These are phyloP conservation scores for Pogostemon cablin DNA, from an alignment of 257 asterid genomes.

Conservation along the genomic window DNA sequence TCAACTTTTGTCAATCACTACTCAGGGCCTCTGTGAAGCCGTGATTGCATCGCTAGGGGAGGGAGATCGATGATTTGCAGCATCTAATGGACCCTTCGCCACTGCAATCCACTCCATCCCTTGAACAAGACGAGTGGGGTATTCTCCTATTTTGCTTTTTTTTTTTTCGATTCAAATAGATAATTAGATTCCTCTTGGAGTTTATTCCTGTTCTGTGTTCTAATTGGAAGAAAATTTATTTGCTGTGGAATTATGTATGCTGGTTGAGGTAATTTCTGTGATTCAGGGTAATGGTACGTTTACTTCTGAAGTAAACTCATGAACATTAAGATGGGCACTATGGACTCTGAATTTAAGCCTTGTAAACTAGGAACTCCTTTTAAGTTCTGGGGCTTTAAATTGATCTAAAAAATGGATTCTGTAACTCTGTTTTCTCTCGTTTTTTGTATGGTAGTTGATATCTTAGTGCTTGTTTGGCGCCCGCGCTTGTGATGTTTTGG, in stretches of 20 bases:
- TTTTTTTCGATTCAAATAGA: not conserved
- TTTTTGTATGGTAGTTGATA: not conserved
- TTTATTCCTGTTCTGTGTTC: not conserved
- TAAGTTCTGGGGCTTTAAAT: not conserved
- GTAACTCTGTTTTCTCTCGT: not conserved
- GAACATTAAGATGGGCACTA: not conserved
- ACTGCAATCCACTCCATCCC: conserved; percentile 50
- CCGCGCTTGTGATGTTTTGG: not conserved
- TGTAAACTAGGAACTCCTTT: not conserved
- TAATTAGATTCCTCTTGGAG: not conserved
- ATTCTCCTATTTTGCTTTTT: not conserved
- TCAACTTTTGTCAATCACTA: conserved; percentile 23
- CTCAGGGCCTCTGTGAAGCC: conserved; percentile 4
- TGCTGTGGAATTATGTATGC: not conserved
- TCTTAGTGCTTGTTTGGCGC: not conserved
- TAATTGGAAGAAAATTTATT: not conserved
- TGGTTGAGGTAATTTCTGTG: not conserved
- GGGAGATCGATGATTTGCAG: conserved; percentile 57
- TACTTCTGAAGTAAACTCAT: not conserved
- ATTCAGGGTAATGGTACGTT: not conserved
- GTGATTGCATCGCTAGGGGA: conserved; percentile 22
- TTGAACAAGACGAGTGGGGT: conserved; percentile 68
- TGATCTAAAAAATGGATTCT: not conserved
- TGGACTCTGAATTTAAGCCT: not conserved
- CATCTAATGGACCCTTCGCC: conserved; percentile 56